Conservation (phyloP, 177 flowering plant genomes). For the Vitis hybrid region DNA sequence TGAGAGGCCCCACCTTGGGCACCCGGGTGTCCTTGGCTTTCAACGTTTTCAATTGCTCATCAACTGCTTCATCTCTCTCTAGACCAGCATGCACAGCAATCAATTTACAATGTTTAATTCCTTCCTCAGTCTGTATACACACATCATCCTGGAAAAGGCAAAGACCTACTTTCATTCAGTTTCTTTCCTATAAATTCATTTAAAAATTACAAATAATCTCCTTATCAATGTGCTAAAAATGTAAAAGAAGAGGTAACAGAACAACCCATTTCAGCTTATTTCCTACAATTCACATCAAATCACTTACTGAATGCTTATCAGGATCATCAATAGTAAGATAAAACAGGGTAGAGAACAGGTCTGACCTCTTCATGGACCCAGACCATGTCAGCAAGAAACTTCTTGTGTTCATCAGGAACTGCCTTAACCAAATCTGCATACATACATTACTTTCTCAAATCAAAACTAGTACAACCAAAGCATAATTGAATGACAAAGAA, state of each 20-base stretch:
- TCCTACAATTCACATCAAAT: neutral
- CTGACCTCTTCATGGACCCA: constrained; percentile 96
- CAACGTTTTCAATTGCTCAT: constrained; percentile 60
- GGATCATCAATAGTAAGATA: neutral
- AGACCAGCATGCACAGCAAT: constrained; percentile 95
- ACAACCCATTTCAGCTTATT: neutral
- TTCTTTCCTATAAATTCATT: neutral
- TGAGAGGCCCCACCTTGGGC: constrained; percentile 65
- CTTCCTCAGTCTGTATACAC: constrained; percentile 56
- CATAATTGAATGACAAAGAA: neutral
- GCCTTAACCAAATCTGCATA: constrained; percentile 70
- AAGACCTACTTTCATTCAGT: neutral
- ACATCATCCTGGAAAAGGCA: constrained; percentile 65
- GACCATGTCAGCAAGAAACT: constrained; percentile 75
- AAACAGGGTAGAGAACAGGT: neutral
- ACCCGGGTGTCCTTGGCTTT: constrained; percentile 67
- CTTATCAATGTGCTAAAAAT: neutral
- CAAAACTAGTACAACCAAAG: neutral
- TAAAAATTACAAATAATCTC: neutral
- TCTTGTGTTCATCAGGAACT: constrained; percentile 92
- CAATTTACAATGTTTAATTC: constrained; percentile 56
- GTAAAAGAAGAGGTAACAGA: neutral
- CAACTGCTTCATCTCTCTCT: constrained; percentile 52
- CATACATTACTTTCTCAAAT: neutral
- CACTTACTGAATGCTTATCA: neutral